Conservation (phyloP, 305 asterid species). For the Fraxinus floribunda region DNA sequence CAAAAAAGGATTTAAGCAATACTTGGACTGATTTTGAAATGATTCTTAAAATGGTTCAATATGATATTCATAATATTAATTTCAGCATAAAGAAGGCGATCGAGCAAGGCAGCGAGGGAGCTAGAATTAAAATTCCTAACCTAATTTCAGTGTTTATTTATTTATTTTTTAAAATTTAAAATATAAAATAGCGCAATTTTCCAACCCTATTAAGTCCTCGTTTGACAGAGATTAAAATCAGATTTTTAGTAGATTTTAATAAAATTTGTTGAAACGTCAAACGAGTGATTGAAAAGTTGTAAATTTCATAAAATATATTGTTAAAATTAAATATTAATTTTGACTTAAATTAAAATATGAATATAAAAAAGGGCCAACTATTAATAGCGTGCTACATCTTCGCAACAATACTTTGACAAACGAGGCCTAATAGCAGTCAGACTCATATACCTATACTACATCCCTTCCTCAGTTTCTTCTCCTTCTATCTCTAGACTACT, state of each 20-base stretch:
- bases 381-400: background rate
- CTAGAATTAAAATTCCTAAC: background rate
- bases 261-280: too few relatives aligned
- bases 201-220: background rate
- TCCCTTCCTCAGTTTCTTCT: background rate
- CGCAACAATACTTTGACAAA: background rate
- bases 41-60: background rate
- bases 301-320: too few relatives aligned
- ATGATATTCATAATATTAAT: background rate
- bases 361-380: background rate
- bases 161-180: too few relatives aligned
- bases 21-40: background rate
- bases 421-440: background rate
- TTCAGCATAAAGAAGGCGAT: background rate
- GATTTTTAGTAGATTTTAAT: too few relatives aligned
- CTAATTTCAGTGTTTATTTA: too few relatives aligned
- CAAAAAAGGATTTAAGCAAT: background rate
- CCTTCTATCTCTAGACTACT: slow-evolving; percentile 22
- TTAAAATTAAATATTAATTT: too few relatives aligned
- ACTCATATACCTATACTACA: background rate
- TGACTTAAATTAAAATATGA: too few relatives aligned
- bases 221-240: too few relatives aligned
- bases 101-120: background rate
- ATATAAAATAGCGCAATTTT: too few relatives aligned
- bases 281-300: too few relatives aligned